Evolutionary conservation across 495 filamentous ascomycete species (phyloP), one percentile per base, ranked within the genome.

Genomic region (Cudoniella acicularis): DNA sequence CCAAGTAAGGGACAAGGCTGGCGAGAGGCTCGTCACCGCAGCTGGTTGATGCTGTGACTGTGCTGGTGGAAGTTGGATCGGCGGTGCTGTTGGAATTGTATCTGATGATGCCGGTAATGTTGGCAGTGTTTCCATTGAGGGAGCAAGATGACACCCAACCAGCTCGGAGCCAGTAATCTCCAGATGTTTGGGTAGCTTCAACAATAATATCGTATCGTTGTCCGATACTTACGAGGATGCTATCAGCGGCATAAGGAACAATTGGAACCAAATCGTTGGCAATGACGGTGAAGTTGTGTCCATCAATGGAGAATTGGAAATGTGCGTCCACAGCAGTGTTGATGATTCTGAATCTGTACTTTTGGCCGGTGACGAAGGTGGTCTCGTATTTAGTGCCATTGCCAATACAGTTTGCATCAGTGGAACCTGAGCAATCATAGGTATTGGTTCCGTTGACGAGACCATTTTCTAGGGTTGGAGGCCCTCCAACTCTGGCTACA

Each of bases 201-300:
- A 91, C 79, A 57, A 88, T 82, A 10, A 91, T 75, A 61, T 90
- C 82, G 69, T 87, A 87, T 27, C 88, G 79, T 71, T 91, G 86
- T 13, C 82, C 87, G 66, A 90, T 89, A 26, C 67, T 81, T 52
- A 91, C 74, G 84, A 26, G 70, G 23, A 73, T 64, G 11, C 88
- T 58, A 25, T 73, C 71, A 13, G 62, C 57, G 18, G 27, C 72
- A 41, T 73, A 71, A 2, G 82, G 73, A 6, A 71, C 65, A 50
- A 85, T 77, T 10, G 82, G 79, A 16, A 82, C 78, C n/a, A 78
- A 65, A 60, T 83, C 80, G 26, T 64, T 67, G 10, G 68, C 64
- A 49, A 83, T 79, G 54, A 85, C 72, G 41, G 74, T 78, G 56
- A 80, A 68, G 21, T 67, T 72, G 49, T 79, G 71, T 40, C 77